phyloP scores from a whole-genome alignment of 352 stramenopile genomes.

The Blastocystis hominis region DNA sequence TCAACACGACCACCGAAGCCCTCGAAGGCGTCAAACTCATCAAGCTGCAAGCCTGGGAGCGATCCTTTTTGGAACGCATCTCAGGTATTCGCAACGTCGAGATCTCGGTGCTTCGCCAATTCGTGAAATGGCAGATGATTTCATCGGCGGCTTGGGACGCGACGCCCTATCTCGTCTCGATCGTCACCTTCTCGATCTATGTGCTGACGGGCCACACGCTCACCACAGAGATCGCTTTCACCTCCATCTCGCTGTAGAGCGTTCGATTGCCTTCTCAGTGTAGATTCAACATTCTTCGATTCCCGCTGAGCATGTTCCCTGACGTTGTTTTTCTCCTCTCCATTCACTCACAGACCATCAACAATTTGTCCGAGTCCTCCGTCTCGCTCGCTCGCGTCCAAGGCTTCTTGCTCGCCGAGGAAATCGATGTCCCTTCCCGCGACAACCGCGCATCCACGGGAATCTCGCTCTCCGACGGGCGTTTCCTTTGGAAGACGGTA shows the following conservation, averaged over 20 bases:
- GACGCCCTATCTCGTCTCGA: constrained; percentile 61
- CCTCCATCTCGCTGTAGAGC: constrained; percentile 58
- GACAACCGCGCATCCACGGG: background rate
- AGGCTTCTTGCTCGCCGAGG: constrained; percentile 61
- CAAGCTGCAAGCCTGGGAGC: constrained; percentile 72
- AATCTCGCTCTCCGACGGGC: background rate
- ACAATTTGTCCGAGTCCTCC: constrained; percentile 61
- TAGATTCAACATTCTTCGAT: constrained; percentile 62
- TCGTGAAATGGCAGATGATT: background rate
- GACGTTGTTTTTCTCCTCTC: background rate
- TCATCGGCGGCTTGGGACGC: constrained; percentile 50
- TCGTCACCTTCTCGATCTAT: constrained; percentile 62
- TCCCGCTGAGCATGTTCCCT: constrained; percentile 60
- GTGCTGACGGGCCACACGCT: constrained; percentile 40
- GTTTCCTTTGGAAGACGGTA: constrained; percentile 14
- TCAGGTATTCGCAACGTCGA: constrained; percentile 8
- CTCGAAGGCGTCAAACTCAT: constrained; percentile 73
- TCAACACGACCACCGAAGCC: constrained; percentile 71
- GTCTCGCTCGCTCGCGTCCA: constrained; percentile 68
- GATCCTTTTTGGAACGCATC: constrained; percentile 47
- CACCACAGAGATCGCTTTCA: constrained; percentile 59
- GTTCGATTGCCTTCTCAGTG: background rate
- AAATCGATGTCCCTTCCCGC: constrained; percentile 42
- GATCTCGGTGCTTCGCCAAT: background rate
- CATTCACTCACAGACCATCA: constrained; percentile 25